Evolutionary conservation across 176 grass and related monocot genomes (phyloP).

Genomic region (Guadua angustifolia): DNA sequence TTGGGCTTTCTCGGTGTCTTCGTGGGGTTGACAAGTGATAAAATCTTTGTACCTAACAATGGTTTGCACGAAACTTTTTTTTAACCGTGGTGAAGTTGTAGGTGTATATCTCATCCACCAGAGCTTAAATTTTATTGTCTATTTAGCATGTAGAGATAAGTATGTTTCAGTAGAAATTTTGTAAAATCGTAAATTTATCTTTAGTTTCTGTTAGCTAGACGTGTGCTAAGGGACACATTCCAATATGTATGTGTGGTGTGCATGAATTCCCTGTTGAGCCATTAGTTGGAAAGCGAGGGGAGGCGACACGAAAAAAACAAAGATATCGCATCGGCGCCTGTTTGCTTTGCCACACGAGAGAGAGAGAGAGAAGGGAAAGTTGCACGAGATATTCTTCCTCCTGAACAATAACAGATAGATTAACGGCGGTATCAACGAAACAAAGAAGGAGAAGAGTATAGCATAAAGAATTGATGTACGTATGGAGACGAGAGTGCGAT

Average conservation of each 20-base stretch:
- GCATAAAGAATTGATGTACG: neutral
- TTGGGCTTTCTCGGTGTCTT: neutral
- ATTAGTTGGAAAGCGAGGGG: conserved; percentile 47
- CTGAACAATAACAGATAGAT: neutral
- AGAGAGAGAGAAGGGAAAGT: conserved; percentile 17
- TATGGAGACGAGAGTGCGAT: too few species aligned
- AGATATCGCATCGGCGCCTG: neutral
- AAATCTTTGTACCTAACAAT: neutral
- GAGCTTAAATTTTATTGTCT: too few species aligned
- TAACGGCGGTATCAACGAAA: neutral
- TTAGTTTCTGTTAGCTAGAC: too few species aligned
- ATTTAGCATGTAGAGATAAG: too few species aligned
- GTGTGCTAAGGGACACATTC: too few species aligned
- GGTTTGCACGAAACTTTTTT: neutral
- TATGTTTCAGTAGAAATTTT: too few species aligned
- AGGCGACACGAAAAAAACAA: neutral
- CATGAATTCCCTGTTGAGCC: neutral
- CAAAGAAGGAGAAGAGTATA: neutral
- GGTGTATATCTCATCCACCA: too few species aligned
- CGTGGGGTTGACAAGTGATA: neutral
- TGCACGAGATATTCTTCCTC: neutral
- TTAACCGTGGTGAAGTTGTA: too few species aligned
- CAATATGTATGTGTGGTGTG: neutral
- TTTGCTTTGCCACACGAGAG: conserved; percentile 9
- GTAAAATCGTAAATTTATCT: too few species aligned